phyloP scores from a whole-genome alignment of 352 stramenopile species.

The Globisporangium emineosum region DNA sequence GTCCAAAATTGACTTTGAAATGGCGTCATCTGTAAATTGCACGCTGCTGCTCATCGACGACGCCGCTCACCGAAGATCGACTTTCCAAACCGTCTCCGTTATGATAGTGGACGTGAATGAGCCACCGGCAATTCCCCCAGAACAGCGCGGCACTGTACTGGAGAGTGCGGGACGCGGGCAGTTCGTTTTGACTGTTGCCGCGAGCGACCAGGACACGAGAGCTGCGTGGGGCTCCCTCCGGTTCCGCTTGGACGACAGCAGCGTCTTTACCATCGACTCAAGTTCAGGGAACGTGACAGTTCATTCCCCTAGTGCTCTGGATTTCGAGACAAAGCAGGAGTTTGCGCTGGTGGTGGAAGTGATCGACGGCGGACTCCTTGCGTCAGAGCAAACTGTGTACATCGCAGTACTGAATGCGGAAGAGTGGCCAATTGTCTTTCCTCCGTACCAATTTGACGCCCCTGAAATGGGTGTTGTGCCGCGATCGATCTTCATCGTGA shows the following conservation, averaged over 20 bases:
- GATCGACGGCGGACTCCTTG: conserved; percentile 27
- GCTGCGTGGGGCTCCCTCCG: not conserved
- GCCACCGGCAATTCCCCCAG: not conserved
- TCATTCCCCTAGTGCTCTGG: conserved; percentile 13
- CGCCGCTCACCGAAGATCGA: not conserved
- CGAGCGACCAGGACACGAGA: conserved; percentile 7
- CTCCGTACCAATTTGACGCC: conserved; percentile 2
- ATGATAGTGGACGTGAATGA: conserved; percentile 12
- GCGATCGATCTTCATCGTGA: conserved; percentile 34
- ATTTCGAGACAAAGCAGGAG: conserved; percentile 29
- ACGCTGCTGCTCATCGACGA: conserved; percentile 13
- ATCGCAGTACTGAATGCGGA: conserved; percentile 19
- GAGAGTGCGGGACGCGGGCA: conserved; percentile 7
- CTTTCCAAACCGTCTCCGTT: conserved; percentile 6
- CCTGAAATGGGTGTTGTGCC: conserved; percentile 40
- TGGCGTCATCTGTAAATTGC: not conserved
- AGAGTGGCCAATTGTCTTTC: conserved; percentile 1
- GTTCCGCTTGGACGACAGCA: conserved; percentile 8
- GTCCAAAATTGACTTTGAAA: conserved; percentile 17
- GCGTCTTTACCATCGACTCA: conserved; percentile 12
- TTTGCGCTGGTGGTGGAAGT: conserved; percentile 23
- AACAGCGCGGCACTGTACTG: conserved; percentile 3
- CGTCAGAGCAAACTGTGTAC: conserved; percentile 20
- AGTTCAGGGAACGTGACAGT: conserved; percentile 17
- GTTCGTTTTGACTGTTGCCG: conserved; percentile 1